Conservation (phyloP, 2,329 filamentous ascomycete species). For the Colletotrichum australisinense region DNA sequence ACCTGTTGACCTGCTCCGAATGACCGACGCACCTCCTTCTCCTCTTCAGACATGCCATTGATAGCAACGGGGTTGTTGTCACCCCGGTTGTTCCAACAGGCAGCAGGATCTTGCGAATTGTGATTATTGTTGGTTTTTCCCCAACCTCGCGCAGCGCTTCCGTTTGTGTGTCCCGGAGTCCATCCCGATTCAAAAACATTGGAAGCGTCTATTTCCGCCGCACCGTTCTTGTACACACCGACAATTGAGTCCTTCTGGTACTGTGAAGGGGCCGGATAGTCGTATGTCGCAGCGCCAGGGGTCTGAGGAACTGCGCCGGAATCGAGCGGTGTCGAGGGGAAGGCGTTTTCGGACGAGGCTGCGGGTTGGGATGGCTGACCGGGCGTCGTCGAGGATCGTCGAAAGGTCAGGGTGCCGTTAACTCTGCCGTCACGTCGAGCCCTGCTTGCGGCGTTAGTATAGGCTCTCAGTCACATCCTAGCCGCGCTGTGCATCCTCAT, state of each 20-base stretch:
- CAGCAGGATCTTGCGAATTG: slow-evolving; percentile 82
- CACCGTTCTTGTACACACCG: slow-evolving; percentile 70
- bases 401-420: slow-evolving; percentile 74
- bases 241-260: slow-evolving; percentile 86
- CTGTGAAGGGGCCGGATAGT: slow-evolving; percentile 60
- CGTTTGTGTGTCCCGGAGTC: slow-evolving; percentile 80
- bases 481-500: neutral
- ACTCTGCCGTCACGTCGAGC: slow-evolving; percentile 67
- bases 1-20: neutral
- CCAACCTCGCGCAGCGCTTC: slow-evolving; percentile 74
- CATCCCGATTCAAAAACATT: slow-evolving; percentile 80
- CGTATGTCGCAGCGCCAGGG: slow-evolving; percentile 45
- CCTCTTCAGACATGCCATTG: slow-evolving; percentile 73
- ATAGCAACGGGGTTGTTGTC: slow-evolving; percentile 78
- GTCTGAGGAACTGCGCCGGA: slow-evolving; percentile 48
- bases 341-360: slow-evolving; percentile 49
- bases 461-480: neutral
- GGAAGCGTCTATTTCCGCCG: slow-evolving; percentile 63
- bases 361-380: slow-evolving; percentile 52
- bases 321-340: slow-evolving; percentile 41
- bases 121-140: slow-evolving; percentile 82
- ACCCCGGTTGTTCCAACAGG: slow-evolving; percentile 88
- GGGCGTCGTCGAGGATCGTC: slow-evolving; percentile 71
- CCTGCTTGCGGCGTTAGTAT: slow-evolving; percentile 51
- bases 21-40: slow-evolving; percentile 64